A percentile compares a stretch with the other conserved stretches of the same genome.
phyloP scores from a whole-genome alignment of 805 yeast species.

The Myxozyma melibiosi region DNA sequence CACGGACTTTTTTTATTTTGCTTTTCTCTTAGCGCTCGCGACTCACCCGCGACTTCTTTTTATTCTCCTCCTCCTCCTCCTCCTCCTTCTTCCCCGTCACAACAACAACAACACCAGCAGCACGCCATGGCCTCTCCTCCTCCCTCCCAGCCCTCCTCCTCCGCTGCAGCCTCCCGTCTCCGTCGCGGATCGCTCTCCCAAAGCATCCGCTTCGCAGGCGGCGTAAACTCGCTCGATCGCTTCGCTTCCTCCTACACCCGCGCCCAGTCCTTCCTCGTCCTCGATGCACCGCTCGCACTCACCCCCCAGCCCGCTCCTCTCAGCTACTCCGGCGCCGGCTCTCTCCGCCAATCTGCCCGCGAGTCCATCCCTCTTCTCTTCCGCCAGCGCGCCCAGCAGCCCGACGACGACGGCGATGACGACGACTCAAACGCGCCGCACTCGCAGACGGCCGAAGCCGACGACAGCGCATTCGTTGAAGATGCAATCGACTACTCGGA shows the following conservation, averaged over 20 bases:
- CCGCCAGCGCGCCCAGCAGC: slow-evolving; percentile 38
- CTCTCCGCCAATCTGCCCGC: slow-evolving; percentile 8
- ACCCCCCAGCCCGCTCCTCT: slow-evolving; percentile 54
- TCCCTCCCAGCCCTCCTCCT: background rate
- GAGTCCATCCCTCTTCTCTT: slow-evolving; percentile 63
- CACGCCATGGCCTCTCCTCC: background rate
- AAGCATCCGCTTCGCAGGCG: slow-evolving; percentile 32
- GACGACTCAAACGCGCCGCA: background rate
- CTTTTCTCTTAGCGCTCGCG: background rate
- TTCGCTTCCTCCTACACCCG: slow-evolving; percentile 79
- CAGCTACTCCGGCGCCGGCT: background rate
- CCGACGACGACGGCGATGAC: background rate
- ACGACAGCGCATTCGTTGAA: background rate
- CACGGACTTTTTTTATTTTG: background rate
- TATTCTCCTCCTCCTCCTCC: background rate
- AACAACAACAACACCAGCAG: too few relatives aligned
- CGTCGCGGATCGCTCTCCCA: slow-evolving; percentile 25
- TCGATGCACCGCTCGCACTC: slow-evolving; percentile 55
- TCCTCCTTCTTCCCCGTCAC: background rate
- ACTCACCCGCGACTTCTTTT: background rate
- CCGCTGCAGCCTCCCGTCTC: background rate
- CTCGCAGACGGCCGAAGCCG: slow-evolving; percentile 2
- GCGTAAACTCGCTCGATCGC: slow-evolving; percentile 71
- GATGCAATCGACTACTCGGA: slow-evolving; percentile 3
- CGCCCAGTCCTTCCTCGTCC: slow-evolving; percentile 71